These are phyloP conservation scores for Solanum chacoense DNA, from an alignment of 305 asterid species.

Conservation along the genomic window DNA sequence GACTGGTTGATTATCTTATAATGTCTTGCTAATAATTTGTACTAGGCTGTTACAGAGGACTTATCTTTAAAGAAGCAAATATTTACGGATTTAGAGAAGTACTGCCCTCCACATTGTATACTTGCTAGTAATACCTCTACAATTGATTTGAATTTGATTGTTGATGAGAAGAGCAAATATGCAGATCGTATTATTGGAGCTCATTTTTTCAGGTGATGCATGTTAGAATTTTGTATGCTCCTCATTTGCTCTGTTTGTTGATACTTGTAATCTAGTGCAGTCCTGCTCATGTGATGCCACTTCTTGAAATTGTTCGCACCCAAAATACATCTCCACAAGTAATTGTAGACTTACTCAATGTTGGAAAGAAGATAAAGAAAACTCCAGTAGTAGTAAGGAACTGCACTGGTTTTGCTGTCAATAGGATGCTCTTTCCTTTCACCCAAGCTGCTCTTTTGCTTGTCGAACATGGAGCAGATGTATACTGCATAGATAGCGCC, in stretches of 20 bases:
- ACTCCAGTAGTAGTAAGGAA: conserved; percentile 94
- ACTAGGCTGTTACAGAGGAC: conserved; percentile 87
- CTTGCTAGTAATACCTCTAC: conserved; percentile 93
- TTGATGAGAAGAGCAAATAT: conserved; percentile 57
- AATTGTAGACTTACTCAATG: conserved; percentile 76
- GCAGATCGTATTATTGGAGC: conserved; percentile 87
- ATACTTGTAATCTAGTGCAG: conserved; percentile 28
- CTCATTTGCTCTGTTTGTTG: neutral
- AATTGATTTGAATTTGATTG: conserved; percentile 71
- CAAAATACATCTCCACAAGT: conserved; percentile 78
- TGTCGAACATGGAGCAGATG: conserved; percentile 76
- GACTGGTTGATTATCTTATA: neutral
- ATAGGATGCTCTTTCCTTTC: conserved; percentile 90
- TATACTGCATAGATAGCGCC: conserved; percentile 62
- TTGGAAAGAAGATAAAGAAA: conserved; percentile 87
- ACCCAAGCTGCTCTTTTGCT: conserved; percentile 85
- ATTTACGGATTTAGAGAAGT: conserved; percentile 73
- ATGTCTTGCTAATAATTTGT: neutral
- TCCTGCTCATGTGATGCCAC: conserved; percentile 99
- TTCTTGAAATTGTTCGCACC: conserved; percentile 83
- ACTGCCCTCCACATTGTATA: conserved; percentile 82
- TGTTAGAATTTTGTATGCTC: neutral
- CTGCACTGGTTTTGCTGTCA: conserved; percentile 97
- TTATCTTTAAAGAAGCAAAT: conserved; percentile 83
- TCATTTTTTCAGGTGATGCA: conserved; percentile 82